Evolutionary conservation across 495 filamentous ascomycete genomes (phyloP), one percentile per base, ranked within the genome.

Genomic region (Xylaria nigripes): DNA sequence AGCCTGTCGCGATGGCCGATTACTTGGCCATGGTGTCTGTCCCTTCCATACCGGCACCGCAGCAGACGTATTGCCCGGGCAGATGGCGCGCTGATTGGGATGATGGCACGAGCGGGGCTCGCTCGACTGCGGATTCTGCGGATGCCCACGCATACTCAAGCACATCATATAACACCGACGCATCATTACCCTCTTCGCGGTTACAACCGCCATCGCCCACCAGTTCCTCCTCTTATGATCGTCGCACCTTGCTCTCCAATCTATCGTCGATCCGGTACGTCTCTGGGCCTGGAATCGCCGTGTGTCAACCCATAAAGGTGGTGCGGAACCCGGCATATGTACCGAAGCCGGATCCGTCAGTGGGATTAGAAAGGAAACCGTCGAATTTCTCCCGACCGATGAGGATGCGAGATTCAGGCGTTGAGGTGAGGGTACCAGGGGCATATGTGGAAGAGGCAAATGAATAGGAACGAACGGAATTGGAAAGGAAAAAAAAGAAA

Each of bases 11-110:
- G 6, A 12, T 36, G 8, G 32, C 27, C 2, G 4, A 53, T 7
- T 1, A 10, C 29, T 6, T 29, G 2, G 7, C 10, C 22, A 22
- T 29, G 8, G n/a, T 32, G 32, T 4, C 15, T n/a, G 2, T 19
- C 1, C 30, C 42, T 22, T 19, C 44, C 15, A 25, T n/a, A 25
- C 19, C 22, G 6, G 23, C 55, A 10, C 61, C 64, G 12, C 43
- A 62, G 44, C 61, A 59, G 5, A 45, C 43, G 12, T 64, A 67
- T 41, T 56, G 16, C 21, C 64, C 64, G 0, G 64, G 64, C 1
- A 59, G 54, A 5, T 67, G 64, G 64, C 54, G 54, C 21, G 47
- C 34, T 8, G 64, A 67, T 55, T 67, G 64, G 64, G 55, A 59
- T 32, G 29, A 54, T 32, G 27, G n/a, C 22, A 38, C 56, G 12